Percentiles rank a stretch among this genome's conserved stretches.
phyloP scores from a whole-genome alignment of 495 filamentous ascomycete genomes.

The Aspergillus conjunctus region DNA sequence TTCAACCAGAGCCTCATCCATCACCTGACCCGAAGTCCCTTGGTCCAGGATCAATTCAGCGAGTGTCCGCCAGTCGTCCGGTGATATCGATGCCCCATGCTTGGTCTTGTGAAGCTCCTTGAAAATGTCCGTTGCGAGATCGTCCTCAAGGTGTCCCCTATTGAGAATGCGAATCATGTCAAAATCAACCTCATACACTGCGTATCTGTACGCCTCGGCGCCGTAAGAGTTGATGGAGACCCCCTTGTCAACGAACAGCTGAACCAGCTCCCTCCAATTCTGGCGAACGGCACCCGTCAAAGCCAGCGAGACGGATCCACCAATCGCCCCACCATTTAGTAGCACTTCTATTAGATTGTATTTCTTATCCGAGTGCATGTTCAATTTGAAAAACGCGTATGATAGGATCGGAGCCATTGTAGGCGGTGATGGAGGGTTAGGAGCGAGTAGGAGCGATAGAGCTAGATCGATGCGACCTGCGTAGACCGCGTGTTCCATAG shows the following conservation, averaged over 20 bases:
- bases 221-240: slow-evolving; percentile 14
- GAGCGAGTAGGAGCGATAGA: slow-evolving; percentile 13
- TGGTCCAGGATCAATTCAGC: slow-evolving; percentile 12
- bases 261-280: slow-evolving; percentile 6
- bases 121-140: slow-evolving; percentile 15
- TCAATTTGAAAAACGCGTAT: slow-evolving; percentile 13
- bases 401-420: slow-evolving; percentile 15
- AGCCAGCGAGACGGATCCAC: slow-evolving; percentile 12
- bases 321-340: slow-evolving; percentile 11
- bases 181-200: slow-evolving; percentile 11
- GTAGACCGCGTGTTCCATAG: slow-evolving; percentile 14
- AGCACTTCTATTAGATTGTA: slow-evolving; percentile 12
- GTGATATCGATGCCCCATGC: slow-evolving; percentile 1
- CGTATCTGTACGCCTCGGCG: slow-evolving; percentile 13
- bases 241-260: slow-evolving; percentile 15
- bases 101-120: slow-evolving; percentile 7
- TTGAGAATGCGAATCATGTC: slow-evolving; percentile 8
- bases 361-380: slow-evolving; percentile 9
- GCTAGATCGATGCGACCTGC: slow-evolving; percentile 11
- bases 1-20: slow-evolving; percentile 14
- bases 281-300: slow-evolving; percentile 5
- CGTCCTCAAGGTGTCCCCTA: background rate
- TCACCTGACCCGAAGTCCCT: slow-evolving; percentile 4
- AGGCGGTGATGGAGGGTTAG: slow-evolving; percentile 8
- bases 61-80: slow-evolving; percentile 9